Evolutionary conservation across 2,329 filamentous ascomycete genomes (phyloP).

Genomic region (Phoma herbarum): DNA sequence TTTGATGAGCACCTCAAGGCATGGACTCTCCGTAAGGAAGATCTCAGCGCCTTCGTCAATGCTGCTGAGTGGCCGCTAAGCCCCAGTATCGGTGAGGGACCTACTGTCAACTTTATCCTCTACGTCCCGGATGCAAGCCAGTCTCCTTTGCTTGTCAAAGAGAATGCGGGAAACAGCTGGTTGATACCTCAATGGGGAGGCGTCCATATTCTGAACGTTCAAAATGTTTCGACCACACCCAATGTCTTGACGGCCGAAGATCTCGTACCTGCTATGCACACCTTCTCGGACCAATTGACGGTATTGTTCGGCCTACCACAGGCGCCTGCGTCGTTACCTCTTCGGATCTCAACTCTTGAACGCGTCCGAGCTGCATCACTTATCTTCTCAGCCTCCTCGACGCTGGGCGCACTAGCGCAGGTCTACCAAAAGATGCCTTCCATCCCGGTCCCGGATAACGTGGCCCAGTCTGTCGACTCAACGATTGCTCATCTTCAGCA

Average conservation of each 20-base stretch:
- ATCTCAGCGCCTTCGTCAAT: constrained; percentile 94
- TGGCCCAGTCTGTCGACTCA: constrained; percentile 83
- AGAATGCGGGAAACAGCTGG: constrained; percentile 77
- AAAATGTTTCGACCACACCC: constrained; percentile 44
- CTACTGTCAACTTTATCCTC: constrained; percentile 94
- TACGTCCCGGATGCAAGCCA: constrained; percentile 79
- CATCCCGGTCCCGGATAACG: constrained; percentile 88
- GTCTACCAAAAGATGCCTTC: constrained; percentile 81
- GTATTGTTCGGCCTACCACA: constrained; percentile 86
- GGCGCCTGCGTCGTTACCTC: constrained; percentile 77
- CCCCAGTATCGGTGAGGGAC: constrained; percentile 89
- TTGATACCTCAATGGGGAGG: constrained; percentile 96
- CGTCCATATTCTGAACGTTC: constrained; percentile 73
- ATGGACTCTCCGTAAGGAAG: constrained; percentile 79
- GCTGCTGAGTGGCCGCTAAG: constrained; percentile 97
- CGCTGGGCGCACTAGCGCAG: constrained; percentile 89
- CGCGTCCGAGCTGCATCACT: constrained; percentile 88
- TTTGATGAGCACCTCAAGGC: constrained; percentile 64
- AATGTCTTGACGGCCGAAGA: constrained; percentile 68
- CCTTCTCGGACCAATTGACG: constrained; percentile 89
- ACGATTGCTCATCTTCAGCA: constrained; percentile 80
- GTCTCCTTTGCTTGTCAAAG: constrained; percentile 67
- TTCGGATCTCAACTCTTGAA: constrained; percentile 83
- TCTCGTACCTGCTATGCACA: constrained; percentile 82
- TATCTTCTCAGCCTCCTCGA: constrained; percentile 88